Conservation (phyloP, 2,329 filamentous ascomycete species). For the Colletotrichum magnum region DNA sequence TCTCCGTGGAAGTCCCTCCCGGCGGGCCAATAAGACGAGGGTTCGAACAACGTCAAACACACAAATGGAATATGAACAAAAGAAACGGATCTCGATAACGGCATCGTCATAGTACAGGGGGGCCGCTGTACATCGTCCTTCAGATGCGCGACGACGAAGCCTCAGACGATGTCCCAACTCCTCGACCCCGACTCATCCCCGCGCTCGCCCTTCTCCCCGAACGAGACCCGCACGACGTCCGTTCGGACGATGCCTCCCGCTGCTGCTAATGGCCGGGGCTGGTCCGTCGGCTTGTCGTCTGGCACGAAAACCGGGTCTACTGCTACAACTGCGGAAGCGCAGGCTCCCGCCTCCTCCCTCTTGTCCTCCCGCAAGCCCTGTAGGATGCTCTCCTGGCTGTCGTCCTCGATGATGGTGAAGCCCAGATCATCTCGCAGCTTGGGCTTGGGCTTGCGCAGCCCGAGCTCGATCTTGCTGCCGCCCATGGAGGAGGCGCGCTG, state of each 20-base stretch:
- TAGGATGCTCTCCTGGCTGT: constrained; percentile 40
- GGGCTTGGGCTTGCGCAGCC: constrained; percentile 30
- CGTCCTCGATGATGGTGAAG: constrained; percentile 38
- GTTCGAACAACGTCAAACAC: too few relatives aligned
- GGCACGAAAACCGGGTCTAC: neutral
- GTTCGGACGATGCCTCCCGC: constrained; percentile 27
- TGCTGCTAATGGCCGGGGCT: neutral
- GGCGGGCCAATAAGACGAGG: too few relatives aligned
- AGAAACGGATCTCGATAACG: too few relatives aligned
- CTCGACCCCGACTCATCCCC: neutral
- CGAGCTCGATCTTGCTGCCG: constrained; percentile 29
- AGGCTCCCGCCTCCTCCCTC: neutral
- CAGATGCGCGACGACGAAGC: neutral
- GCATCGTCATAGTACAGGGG: too few relatives aligned
- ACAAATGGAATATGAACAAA: too few relatives aligned
- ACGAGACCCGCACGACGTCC: constrained; percentile 34
- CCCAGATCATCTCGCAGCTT: constrained; percentile 37
- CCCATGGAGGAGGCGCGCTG: neutral
- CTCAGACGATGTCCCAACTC: constrained; percentile 17
- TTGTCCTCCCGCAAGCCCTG: neutral
- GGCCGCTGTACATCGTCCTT: neutral
- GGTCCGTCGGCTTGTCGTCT: neutral
- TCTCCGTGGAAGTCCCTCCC: too few relatives aligned
- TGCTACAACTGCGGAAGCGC: too few relatives aligned
- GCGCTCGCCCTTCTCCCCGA: constrained; percentile 3